Percentiles rank a stretch among this genome's conserved stretches.
phyloP scores from a whole-genome alignment of 1,284 basidiomycete species.

The Earliella scabrosa region DNA sequence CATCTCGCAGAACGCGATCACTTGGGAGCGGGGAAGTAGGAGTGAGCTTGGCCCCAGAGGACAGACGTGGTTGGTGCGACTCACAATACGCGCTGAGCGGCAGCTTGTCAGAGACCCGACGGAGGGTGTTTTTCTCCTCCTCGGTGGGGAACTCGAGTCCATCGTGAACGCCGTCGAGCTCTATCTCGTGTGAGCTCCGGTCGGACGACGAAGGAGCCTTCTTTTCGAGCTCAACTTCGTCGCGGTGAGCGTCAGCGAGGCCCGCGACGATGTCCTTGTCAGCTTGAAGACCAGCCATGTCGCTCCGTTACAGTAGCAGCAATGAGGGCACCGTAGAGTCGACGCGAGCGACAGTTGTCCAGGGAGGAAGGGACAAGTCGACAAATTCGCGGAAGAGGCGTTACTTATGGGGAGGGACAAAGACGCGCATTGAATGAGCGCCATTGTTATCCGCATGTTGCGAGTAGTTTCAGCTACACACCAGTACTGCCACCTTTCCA shows the following conservation, averaged over 20 bases:
- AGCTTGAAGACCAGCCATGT: constrained; percentile 34
- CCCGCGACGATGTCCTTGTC: constrained; percentile 36
- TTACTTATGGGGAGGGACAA: too few species aligned
- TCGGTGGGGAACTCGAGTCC: constrained; percentile 72
- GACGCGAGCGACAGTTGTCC: too few species aligned
- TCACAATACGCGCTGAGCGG: constrained; percentile 70
- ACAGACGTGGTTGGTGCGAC: constrained; percentile 24
- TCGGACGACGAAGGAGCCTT: constrained; percentile 19
- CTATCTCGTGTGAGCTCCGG: constrained; percentile 6
- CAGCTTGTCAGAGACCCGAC: constrained; percentile 63
- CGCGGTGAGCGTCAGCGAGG: constrained; percentile 31
- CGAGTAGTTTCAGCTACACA: too few species aligned
- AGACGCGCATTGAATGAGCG: too few species aligned
- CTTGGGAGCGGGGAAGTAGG: constrained; percentile 36
- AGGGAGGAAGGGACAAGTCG: too few species aligned
- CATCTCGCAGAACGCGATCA: constrained; percentile 72
- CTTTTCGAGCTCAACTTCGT: constrained; percentile 31
- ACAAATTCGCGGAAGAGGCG: too few species aligned
- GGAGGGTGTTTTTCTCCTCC: constrained; percentile 63
- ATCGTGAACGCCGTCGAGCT: constrained; percentile 51
- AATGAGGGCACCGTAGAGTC: neutral
- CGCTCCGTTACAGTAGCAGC: constrained; percentile 6
- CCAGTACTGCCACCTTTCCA: too few species aligned
- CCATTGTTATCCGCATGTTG: too few species aligned
- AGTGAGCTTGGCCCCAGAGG: neutral